Conservation (phyloP, 345 rosid species). For the Populus ilicifolia region DNA sequence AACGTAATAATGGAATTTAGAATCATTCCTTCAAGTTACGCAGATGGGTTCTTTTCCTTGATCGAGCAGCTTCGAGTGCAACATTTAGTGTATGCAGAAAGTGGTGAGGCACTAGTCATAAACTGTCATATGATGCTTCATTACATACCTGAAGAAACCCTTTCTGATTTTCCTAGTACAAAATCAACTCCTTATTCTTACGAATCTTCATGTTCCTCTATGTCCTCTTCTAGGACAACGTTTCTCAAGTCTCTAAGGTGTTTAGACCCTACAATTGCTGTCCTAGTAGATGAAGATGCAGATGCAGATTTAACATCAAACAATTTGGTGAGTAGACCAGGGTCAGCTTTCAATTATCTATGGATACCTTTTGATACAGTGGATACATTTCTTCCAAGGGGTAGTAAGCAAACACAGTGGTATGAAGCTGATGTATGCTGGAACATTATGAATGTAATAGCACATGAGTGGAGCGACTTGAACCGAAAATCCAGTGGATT, state of each 20-base stretch:
- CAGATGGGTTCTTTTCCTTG: conserved; percentile 65
- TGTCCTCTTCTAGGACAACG: conserved; percentile 36
- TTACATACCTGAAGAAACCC: conserved; percentile 62
- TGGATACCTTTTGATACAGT: conserved; percentile 92
- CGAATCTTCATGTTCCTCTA: conserved; percentile 22
- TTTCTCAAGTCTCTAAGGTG: conserved; percentile 60
- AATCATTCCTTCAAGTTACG: conserved; percentile 47
- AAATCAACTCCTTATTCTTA: conserved; percentile 16
- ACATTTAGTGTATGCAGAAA: conserved; percentile 40
- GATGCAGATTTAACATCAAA: conserved; percentile 73
- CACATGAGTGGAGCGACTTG: conserved; percentile 71
- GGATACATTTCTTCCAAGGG: conserved; percentile 63
- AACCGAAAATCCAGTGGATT: conserved; percentile 65
- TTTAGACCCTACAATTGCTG: conserved; percentile 60
- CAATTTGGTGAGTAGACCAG: conserved; percentile 51
- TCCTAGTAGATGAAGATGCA: conserved; percentile 78
- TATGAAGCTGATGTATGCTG: conserved; percentile 70
- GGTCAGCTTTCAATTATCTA: conserved; percentile 67
- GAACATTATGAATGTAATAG: conserved; percentile 86
- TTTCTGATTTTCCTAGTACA: conserved; percentile 14
- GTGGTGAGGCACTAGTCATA: conserved; percentile 60
- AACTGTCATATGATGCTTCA: conserved; percentile 93
- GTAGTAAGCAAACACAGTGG: conserved; percentile 77
- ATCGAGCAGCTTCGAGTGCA: conserved; percentile 58
- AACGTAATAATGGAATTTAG: conserved; percentile 60